Evolutionary conservation across 257 asterid species (phyloP).

Genomic region (Schizonepeta tenuifolia): DNA sequence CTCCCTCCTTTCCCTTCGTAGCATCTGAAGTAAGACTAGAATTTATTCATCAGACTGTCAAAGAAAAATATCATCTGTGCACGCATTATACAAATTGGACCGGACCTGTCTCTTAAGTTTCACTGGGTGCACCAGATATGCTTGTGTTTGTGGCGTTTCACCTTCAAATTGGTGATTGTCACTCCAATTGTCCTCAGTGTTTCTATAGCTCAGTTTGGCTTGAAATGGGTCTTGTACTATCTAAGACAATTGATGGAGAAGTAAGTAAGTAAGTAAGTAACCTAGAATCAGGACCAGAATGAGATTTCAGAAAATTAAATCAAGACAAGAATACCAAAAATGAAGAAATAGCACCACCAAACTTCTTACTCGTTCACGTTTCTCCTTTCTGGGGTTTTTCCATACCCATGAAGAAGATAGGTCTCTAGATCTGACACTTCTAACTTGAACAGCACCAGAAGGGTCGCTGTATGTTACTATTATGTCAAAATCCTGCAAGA

Average conservation of each 20-base stretch:
- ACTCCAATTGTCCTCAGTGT: constrained; percentile 36
- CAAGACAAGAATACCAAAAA: constrained; percentile 30
- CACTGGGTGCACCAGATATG: constrained; percentile 61
- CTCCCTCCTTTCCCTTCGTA: constrained; percentile 77
- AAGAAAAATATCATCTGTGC: constrained; percentile 16
- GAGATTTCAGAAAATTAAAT: constrained; percentile 25
- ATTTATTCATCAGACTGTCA: constrained; percentile 14
- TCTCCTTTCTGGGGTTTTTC: constrained; percentile 64
- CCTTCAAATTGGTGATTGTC: constrained; percentile 40
- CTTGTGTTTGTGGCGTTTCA: constrained; percentile 39
- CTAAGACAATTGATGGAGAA: constrained; percentile 47
- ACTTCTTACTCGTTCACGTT: constrained; percentile 45
- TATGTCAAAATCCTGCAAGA: constrained; percentile 83
- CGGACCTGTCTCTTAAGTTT: constrained; percentile 88
- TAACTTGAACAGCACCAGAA: constrained; percentile 72
- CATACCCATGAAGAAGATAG: constrained; percentile 92
- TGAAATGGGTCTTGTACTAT: constrained; percentile 44
- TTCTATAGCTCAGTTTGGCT: constrained; percentile 35
- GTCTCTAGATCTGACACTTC: constrained; percentile 67
- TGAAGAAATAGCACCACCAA: constrained; percentile 48
- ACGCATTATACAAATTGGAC: constrained; percentile 45
- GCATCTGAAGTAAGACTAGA: constrained; percentile 50
- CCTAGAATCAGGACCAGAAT: constrained; percentile 29
- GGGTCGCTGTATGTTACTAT: constrained; percentile 77
- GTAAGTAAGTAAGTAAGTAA: constrained; percentile 33